Evolutionary conservation across 1,284 basidiomycete genomes (phyloP), one percentile per base, ranked within the genome.

Genomic region (Xerocomus nothofagi): DNA sequence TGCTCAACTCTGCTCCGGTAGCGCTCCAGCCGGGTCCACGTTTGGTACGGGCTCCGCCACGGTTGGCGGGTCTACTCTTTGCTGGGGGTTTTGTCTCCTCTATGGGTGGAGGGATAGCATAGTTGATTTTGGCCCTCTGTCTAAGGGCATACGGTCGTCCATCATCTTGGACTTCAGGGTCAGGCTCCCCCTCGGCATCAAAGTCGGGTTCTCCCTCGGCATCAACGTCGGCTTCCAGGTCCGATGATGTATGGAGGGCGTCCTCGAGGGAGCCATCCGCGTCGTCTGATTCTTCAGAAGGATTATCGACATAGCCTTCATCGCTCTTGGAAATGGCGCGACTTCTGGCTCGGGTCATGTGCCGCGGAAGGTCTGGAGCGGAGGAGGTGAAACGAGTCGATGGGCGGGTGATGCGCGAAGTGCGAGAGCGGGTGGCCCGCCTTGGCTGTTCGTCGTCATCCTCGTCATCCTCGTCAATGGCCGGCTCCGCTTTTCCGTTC

Each of bases 41-140:
- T 57, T 73, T 77, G 32, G 65, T 72, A 34, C 67, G 72, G 45
- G 68, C 68, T 29, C 67, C 67, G 30, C 57, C 53, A 47, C 63
- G 63, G 18, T 68, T 58, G 24, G 58, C 44, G 6, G 60, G 50
- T 40, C 65, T 63, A 11, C 46, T 61, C 55, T 71, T 75, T 14
- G 75, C 70, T 1, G 76, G 77, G 0, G 77, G 76, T n/a, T 68
- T 72, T 65, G 84, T 70, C 41, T 87, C 85, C 50, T 89, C 87
- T 17, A 90, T 70, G 0, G 85, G 84, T 0, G 86, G 87, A 1
- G 85, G 86, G 23, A 90, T 86, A 5, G 83, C 82, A 54, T 90
- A 91, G 62, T 89, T 88, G 58, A 89, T 80, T 59, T 77, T 78
- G 39, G 76, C 73, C 40, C 89, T 72, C 56, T 81, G 77, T 24